Evolutionary conservation across 805 yeast species (phyloP), one percentile per base, ranked within the genome.

Genomic region (Barnettozyma wickerhamii): DNA sequence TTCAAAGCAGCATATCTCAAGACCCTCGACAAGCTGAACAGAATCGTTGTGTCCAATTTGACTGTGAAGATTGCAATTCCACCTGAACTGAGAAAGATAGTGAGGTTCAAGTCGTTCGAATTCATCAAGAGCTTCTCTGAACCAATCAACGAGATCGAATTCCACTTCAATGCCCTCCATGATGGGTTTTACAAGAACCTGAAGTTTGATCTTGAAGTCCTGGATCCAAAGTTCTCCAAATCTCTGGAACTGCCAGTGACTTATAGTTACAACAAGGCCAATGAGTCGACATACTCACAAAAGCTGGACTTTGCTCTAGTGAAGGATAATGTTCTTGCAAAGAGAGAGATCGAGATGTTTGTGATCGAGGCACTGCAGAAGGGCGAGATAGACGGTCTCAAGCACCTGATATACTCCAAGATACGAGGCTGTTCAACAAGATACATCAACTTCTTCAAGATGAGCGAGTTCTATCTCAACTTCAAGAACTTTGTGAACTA

Each of bases 271-370:
- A 33, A 41, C 17, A 28, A 33, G 32, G 12, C 12, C 12, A 37
- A 41, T 28, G 29, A 21, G 10, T 19, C 37, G 24, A 19, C 6
- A 7, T 37, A 41, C 17, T 18, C 4, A 6, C 37, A 41, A 10
- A 28, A 18, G 14, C 6, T 37, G 9, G 29, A 41, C 10, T 18
- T 15, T 17, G 23, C 28, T 7, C 2, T 28, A 13, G 13, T 24
- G 30, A 60, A 60, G 31, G 69, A 69, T 47, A 59, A 61, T 0
- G 38, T 53, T 1, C 63, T 58, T 42, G 60, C 67, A 1, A 59
- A 61, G 43, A 53, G 66, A 29, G 60, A 65, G 40, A 60, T 66
- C 4, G 72, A 70, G 42, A 37, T 64, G 15, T 33, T 60, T 9
- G 49, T 66, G 4, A 44, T 62, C 7, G 46, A 47, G 14, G 37